Percentiles rank a stretch among this genome's conserved stretches.
Evolutionary conservation across 805 yeast species (phyloP).

Genomic region (Grigorovia transvaalensis): DNA sequence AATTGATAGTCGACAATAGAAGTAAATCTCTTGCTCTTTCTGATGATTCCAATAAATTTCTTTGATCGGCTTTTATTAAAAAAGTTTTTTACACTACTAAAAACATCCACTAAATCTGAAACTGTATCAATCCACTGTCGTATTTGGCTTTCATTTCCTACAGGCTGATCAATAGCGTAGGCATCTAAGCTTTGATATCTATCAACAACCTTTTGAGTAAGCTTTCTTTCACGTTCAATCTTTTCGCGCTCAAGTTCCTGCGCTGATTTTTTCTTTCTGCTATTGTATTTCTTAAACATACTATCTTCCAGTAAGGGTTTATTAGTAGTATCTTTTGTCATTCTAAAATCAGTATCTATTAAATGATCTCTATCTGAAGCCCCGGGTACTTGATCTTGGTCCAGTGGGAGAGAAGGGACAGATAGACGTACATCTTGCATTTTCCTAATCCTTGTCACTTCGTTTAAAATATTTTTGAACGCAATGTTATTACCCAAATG

Average conservation of each 20-base stretch:
- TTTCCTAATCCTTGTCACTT: conserved; percentile 38
- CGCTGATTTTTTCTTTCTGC: conserved; percentile 23
- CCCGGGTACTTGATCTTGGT: conserved; percentile 1
- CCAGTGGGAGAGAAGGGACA: conserved; percentile 4
- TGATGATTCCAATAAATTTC: conserved; percentile 55
- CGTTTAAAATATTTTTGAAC: conserved; percentile 45
- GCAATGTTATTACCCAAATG: conserved; percentile 49
- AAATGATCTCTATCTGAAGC: background rate
- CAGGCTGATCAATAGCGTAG: conserved; percentile 32
- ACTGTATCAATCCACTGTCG: conserved; percentile 78
- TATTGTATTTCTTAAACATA: conserved; percentile 19
- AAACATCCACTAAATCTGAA: conserved; percentile 71
- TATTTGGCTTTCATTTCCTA: conserved; percentile 50
- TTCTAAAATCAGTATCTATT: background rate
- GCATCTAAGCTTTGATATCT: conserved; percentile 46
- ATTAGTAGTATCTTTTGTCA: conserved; percentile 10
- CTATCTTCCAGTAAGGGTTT: conserved; percentile 27
- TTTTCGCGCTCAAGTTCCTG: conserved; percentile 36
- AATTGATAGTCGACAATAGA: conserved; percentile 65
- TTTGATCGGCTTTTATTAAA: conserved; percentile 69
- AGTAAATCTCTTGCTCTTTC: conserved; percentile 48
- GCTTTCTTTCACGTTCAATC: conserved; percentile 44
- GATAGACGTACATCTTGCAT: conserved; percentile 18
- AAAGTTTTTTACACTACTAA: conserved; percentile 65
- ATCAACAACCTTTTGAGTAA: conserved; percentile 46